phyloP scores from a whole-genome alignment of 2,329 filamentous ascomycete species.

The Botryotinia narcissicola region DNA sequence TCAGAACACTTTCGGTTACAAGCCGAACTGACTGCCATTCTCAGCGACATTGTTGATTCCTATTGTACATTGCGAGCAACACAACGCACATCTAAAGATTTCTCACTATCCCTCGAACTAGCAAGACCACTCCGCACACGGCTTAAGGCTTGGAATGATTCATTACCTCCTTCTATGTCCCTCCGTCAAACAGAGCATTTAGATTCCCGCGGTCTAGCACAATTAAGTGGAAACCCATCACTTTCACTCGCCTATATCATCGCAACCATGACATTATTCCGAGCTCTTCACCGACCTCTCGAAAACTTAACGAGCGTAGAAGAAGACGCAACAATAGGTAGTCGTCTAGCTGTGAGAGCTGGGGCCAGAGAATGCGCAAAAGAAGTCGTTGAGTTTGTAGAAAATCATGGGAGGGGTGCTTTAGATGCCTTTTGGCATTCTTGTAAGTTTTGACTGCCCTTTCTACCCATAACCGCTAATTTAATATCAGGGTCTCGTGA shows the following conservation, averaged over 20 bases:
- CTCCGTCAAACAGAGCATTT: conserved; percentile 29
- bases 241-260: conserved; percentile 40
- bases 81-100: conserved; percentile 35
- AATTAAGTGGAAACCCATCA: conserved; percentile 37
- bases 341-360: conserved; percentile 32
- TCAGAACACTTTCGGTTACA: conserved; percentile 36
- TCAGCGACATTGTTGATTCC: conserved; percentile 38
- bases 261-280: conserved; percentile 40
- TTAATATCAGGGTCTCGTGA: conserved; percentile 34
- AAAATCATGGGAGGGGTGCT: conserved; percentile 34
- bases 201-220: conserved; percentile 30
- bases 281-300: conserved; percentile 38
- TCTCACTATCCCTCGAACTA: conserved; percentile 36
- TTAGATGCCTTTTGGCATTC: conserved; percentile 38
- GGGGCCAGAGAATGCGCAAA: conserved; percentile 37
- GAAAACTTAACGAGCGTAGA: conserved; percentile 32
- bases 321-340: conserved; percentile 32
- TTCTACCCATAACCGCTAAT: conserved; percentile 6
- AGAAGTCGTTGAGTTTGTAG: conserved; percentile 38
- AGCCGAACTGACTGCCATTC: conserved; percentile 36
- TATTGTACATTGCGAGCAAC: conserved; percentile 38
- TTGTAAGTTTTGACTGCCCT: conserved; percentile 26
- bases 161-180: conserved; percentile 32
- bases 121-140: conserved; percentile 34
- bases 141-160: conserved; percentile 39